phyloP scores from a whole-genome alignment of 768 basidiomycete species.

The Boletus sp. region DNA sequence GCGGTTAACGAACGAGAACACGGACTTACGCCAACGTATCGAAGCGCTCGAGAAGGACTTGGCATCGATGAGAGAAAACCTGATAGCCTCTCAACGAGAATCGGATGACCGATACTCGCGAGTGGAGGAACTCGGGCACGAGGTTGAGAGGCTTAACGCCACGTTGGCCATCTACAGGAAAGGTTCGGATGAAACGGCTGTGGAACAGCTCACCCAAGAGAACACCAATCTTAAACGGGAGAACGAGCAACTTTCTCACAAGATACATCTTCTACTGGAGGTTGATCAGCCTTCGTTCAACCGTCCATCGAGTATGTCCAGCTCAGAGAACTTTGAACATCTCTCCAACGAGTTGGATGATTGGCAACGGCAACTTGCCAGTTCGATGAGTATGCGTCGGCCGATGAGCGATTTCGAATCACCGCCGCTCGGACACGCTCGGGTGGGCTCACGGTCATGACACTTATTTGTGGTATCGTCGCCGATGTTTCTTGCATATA shows the following conservation, averaged over 20 bases:
- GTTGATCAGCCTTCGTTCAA: constrained; percentile 78
- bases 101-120: constrained; percentile 74
- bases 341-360: constrained; percentile 81
- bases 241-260: constrained; percentile 88
- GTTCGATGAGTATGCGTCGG: constrained; percentile 71
- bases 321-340: constrained; percentile 82
- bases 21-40: constrained; percentile 70
- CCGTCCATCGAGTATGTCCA: constrained; percentile 70
- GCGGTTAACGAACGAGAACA: constrained; percentile 70
- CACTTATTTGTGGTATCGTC: constrained; percentile 13
- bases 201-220: constrained; percentile 82
- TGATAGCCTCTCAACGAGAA: constrained; percentile 72
- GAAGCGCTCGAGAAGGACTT: constrained; percentile 76
- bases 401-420: constrained; percentile 73
- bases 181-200: constrained; percentile 70
- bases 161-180: constrained; percentile 73
- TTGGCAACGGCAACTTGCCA: constrained; percentile 83
- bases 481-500: constrained; percentile 30
- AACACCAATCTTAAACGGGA: constrained; percentile 77
- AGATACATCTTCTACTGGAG: constrained; percentile 85
- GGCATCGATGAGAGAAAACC: constrained; percentile 63
- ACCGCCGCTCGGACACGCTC: constrained; percentile 51
- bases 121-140: constrained; percentile 77
- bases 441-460: constrained; percentile 58
- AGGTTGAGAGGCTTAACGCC: constrained; percentile 72